Evolutionary conservation across 2,329 filamentous ascomycete species (phyloP).

Genomic region (Verticillium nonalfalfae): DNA sequence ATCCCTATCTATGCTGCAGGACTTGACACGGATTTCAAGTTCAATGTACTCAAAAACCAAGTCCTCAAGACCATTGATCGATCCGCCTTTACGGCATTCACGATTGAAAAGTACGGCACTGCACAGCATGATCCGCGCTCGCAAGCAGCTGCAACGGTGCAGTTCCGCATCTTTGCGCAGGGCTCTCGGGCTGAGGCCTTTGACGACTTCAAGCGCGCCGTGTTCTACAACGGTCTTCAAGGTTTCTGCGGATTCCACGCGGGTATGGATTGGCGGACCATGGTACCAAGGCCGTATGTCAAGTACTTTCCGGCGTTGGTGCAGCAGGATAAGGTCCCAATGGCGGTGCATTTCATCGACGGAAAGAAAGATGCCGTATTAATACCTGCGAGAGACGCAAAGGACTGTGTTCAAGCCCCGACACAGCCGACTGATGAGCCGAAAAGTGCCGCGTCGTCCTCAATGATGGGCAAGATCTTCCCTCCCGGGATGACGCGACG

Average conservation of each 20-base stretch:
- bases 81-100: slow-evolving; percentile 18
- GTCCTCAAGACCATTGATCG: slow-evolving; percentile 13
- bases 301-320: slow-evolving; percentile 24
- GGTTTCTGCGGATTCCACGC: slow-evolving; percentile 25
- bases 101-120: slow-evolving; percentile 21
- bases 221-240: slow-evolving; percentile 23
- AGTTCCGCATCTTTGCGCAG: slow-evolving; percentile 33
- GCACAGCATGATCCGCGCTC: slow-evolving; percentile 14
- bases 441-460: neutral
- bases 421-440: neutral
- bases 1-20: slow-evolving; percentile 15
- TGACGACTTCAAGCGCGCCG: slow-evolving; percentile 7
- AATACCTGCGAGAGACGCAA: neutral
- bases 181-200: slow-evolving; percentile 15
- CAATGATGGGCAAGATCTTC: neutral
- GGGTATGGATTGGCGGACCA: slow-evolving; percentile 27
- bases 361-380: slow-evolving; percentile 1
- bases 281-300: slow-evolving; percentile 21
- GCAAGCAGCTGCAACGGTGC: slow-evolving; percentile 31
- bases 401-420: neutral
- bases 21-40: slow-evolving; percentile 18
- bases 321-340: slow-evolving; percentile 1
- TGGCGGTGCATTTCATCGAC: slow-evolving; percentile 16
- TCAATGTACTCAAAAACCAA: slow-evolving; percentile 17
- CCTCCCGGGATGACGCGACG: slow-evolving; percentile 6